phyloP scores from a whole-genome alignment of 768 basidiomycete species.

The Auriculariales sp. region DNA sequence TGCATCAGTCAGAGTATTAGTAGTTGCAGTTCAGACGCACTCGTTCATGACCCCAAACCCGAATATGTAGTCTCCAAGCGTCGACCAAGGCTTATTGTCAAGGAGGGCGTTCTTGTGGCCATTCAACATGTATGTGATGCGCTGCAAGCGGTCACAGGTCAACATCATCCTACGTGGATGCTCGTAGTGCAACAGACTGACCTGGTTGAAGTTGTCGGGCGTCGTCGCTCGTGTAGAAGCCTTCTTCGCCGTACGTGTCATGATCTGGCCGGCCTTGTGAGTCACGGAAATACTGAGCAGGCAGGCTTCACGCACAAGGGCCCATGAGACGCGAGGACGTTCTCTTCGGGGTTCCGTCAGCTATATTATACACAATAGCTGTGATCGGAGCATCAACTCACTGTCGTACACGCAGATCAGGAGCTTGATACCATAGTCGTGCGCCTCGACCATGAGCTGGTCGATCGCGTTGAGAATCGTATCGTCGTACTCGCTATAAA shows the following conservation, averaged over 20 bases:
- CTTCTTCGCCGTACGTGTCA: not conserved
- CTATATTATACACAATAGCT: too few species aligned
- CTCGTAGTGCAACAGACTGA: not conserved
- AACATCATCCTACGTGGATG: not conserved
- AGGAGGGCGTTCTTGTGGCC: not conserved
- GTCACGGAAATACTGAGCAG: not conserved
- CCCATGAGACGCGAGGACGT: not conserved
- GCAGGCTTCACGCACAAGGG: not conserved
- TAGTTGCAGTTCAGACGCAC: not conserved
- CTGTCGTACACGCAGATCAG: not conserved
- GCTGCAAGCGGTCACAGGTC: not conserved
- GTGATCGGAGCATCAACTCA: not conserved
- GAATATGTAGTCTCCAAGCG: not conserved
- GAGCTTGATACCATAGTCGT: not conserved
- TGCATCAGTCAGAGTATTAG: not conserved
- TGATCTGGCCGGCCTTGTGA: too few species aligned
- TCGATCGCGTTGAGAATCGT: constrained; percentile 1
- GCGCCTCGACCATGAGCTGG: not conserved
- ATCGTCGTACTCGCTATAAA: not conserved
- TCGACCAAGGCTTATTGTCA: not conserved
- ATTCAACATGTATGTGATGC: not conserved
- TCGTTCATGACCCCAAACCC: not conserved
- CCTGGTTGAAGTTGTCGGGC: not conserved
- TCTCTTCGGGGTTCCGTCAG: not conserved
- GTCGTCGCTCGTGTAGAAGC: not conserved